Evolutionary conservation across 1,139 yeast genomes (phyloP), one percentile per base, ranked within the genome.

Genomic region (Chernovozyma sophiae-reginae): DNA sequence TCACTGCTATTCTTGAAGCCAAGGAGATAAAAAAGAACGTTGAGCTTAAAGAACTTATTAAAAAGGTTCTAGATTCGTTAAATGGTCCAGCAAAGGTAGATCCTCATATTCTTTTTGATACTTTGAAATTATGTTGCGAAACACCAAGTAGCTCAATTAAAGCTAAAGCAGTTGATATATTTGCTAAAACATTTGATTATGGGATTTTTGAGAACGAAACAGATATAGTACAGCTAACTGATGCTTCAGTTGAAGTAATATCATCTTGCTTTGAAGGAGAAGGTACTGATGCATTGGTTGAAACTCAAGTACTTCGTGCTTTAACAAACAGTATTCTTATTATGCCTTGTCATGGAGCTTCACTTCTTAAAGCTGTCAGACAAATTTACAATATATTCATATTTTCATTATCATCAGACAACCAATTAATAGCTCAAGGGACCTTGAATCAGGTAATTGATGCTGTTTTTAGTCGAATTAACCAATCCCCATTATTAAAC

Each of bases 341-440:
- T 32, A 75, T 87, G 62, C 84, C 95, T 17, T 87, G 92, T 34
- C 98, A 94, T 53, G 97, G 97, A 5, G 86, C 92, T 4, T 77
- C 94, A 0, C 68, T 94, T 36, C 69, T 94, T 46, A 86, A 85
- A 52, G 97, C 97, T 0, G 83, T 94, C 27, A 77, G 98, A 56
- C 96, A 87, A 54, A 86, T 92, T 16, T 92, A 92, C 63, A 90
- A 89, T 55, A 86, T 94, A 24, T 94, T 92, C 53, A 83, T 92
- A 32, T 74, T 87, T 43, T 87, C 97, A 0, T 69, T 84, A 45
- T 80, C 85, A 15, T 77, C 92, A 3, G 68, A 86, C 19, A 92
- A 89, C 54, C 98, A 92, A 60, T 86, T 92, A 1, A 82, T 90
- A 42, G 98, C 98, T 0, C 98, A 94, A 62, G 97, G 96, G 2